Evolutionary conservation across 352 stramenopile genomes (phyloP).

Genomic region (Phytopythium delawarense): DNA sequence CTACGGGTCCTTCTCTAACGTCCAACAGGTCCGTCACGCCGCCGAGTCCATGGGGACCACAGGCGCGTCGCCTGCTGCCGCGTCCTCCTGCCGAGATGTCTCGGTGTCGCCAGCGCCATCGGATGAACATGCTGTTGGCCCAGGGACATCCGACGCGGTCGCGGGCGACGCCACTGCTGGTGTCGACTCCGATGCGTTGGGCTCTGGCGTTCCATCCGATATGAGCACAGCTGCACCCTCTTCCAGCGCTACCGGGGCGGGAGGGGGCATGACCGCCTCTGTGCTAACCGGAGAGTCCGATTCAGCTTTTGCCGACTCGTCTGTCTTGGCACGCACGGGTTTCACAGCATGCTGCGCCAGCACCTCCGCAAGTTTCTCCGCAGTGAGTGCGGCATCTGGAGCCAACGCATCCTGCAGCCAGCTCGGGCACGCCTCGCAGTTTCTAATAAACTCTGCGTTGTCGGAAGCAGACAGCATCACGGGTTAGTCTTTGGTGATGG

Average conservation of each 20-base stretch:
- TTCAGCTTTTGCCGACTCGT: not conserved
- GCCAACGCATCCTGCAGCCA: not conserved
- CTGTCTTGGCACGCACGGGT: not conserved
- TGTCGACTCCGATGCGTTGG: not conserved
- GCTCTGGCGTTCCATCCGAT: not conserved
- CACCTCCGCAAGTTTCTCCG: not conserved
- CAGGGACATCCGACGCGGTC: not conserved
- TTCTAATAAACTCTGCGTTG: constrained; percentile 1
- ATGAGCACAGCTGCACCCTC: not conserved
- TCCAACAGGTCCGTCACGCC: not conserved
- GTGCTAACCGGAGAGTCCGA: not conserved
- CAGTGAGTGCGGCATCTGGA: not conserved
- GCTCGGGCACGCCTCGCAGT: not conserved
- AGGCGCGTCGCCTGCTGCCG: not conserved
- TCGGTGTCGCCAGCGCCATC: not conserved
- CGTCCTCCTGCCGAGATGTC: not conserved
- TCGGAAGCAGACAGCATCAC: not conserved
- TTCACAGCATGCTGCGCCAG: not conserved
- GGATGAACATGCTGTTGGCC: not conserved
- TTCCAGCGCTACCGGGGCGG: not conserved
- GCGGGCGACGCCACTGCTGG: not conserved
- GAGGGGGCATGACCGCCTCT: not conserved
- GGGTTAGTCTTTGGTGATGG: not conserved
- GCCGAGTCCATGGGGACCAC: not conserved
- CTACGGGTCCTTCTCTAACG: not conserved